Evolutionary conservation across 1,284 basidiomycete species (phyloP).

Genomic region (Agaricales sp.): DNA sequence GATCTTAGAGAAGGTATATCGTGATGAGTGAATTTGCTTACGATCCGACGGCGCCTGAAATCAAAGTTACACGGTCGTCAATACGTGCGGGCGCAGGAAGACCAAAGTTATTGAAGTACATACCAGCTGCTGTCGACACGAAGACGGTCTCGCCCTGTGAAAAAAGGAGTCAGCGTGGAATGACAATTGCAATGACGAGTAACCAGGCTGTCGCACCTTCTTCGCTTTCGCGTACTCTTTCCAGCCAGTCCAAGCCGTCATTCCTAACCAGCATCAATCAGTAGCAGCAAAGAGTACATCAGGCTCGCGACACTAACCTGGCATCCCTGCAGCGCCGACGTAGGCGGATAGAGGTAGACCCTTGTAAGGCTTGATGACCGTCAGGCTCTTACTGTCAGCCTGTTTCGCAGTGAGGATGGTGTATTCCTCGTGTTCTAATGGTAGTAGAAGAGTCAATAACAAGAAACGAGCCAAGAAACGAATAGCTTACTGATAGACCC

Average conservation of each 20-base stretch:
- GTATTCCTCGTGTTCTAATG: background rate
- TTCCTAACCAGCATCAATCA: constrained; percentile 2
- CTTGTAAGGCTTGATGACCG: background rate
- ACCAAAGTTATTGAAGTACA: constrained; percentile 22
- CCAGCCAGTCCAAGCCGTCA: constrained; percentile 19
- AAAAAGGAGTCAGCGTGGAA: no score
- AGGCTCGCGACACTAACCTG: constrained; percentile 20
- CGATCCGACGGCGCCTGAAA: constrained; percentile 26
- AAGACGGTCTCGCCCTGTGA: background rate
- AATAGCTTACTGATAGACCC: no score
- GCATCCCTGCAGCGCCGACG: constrained; percentile 37
- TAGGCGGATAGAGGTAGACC: constrained; percentile 37
- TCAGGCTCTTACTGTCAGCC: background rate
- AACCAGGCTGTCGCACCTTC: constrained; percentile 5
- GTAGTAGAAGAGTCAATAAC: no score
- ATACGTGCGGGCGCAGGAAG: no score
- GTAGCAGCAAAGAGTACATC: background rate
- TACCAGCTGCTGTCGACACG: background rate
- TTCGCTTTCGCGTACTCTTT: background rate
- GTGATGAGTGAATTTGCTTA: constrained; percentile 15
- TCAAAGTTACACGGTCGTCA: no score
- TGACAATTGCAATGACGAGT: no score
- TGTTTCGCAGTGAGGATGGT: background rate
- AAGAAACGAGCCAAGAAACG: no score
- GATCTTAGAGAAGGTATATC: background rate